Evolutionary conservation across 345 rosid species (phyloP).

Genomic region (Melaleuca quinquenervia): DNA sequence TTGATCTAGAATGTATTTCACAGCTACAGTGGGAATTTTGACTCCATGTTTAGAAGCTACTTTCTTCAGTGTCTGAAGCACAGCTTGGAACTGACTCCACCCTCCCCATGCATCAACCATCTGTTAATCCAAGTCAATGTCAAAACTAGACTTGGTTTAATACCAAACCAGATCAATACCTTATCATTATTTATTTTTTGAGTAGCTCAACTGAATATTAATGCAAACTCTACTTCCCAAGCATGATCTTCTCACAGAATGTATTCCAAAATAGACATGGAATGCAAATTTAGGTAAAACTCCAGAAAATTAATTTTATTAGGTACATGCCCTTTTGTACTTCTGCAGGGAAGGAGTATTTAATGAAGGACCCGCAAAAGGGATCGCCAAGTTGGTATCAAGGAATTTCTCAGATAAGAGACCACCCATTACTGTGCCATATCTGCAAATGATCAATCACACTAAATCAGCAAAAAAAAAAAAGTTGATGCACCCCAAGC

Average conservation of each 20-base stretch:
- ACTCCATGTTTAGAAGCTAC: conserved; percentile 77
- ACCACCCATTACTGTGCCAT: conserved; percentile 96
- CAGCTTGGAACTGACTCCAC: conserved; percentile 74
- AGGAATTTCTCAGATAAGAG: conserved; percentile 86
- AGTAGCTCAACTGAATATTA: neutral
- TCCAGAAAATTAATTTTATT: neutral
- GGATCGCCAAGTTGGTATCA: conserved; percentile 74
- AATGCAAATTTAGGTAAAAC: neutral
- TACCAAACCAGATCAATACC: neutral
- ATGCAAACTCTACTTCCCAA: neutral
- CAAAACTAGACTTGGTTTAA: neutral
- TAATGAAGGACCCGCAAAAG: conserved; percentile 73
- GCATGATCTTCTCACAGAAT: neutral
- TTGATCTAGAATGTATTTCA: conserved; percentile 75
- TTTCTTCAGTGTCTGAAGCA: conserved; percentile 56
- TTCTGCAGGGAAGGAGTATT: conserved; percentile 90
- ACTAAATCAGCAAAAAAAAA: neutral
- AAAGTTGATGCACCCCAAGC: neutral
- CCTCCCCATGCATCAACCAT: conserved; percentile 99
- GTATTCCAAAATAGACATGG: neutral
- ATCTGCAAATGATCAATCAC: conserved; percentile 32
- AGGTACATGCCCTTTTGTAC: conserved; percentile 66
- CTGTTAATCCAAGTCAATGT: conserved; percentile 19
- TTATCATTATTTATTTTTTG: neutral
- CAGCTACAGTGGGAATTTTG: conserved; percentile 83